Base-by-base conservation (phyloP, 108 stramenopile genomes). In the Schizochytrium sp. region DNA sequence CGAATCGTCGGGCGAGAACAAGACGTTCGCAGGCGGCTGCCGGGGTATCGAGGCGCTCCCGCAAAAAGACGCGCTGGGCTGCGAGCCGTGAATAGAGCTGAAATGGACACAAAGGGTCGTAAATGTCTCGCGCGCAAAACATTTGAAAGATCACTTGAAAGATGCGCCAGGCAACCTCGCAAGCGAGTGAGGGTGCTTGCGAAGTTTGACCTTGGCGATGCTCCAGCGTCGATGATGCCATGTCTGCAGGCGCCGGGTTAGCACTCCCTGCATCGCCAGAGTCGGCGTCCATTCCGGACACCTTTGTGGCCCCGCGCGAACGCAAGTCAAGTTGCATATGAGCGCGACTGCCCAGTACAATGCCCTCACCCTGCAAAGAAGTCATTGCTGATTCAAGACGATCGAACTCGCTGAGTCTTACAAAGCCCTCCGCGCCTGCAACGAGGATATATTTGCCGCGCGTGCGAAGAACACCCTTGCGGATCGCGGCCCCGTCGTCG, bases 391-490 rank as follows among this genome's bases (percentile, higher is more conserved):
- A 3, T 44, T 91, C 72, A 19, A 93, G 91, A 5, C 71, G 83
- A 23, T 90, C 91, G n/a, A 92, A 87, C 87, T 92, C 92, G 45
- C 44, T 10, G 43, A 93, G 92, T 23, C 91, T 76, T 5, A 92
- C 92, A 45, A 90, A 91, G 47, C 91, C 92, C 59, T 93, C 92
- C 5, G 92, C 93, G 57, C 92, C 92, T 0, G 91, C 92, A 92
- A 93, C 91, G 34, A 93, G 34, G 21, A 92, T 92, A 51, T 91
- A 92, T 58, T 90, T 19, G 10, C 93, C 93, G 21, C 91, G 45
- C 59, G 91, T 90, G 41, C 76, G 89, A 89, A 91, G 55, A 87
- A 93, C 90, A 5, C 93, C 93, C 89, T 91, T 44, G 5, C 63
- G 53, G 41, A 93, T 88, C 25, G 93, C 93, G 2, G 90, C 91